Evolutionary conservation across 352 stramenopile species (phyloP), one percentile per base, ranked within the genome.

Genomic region (Saprolegnia diclina): DNA sequence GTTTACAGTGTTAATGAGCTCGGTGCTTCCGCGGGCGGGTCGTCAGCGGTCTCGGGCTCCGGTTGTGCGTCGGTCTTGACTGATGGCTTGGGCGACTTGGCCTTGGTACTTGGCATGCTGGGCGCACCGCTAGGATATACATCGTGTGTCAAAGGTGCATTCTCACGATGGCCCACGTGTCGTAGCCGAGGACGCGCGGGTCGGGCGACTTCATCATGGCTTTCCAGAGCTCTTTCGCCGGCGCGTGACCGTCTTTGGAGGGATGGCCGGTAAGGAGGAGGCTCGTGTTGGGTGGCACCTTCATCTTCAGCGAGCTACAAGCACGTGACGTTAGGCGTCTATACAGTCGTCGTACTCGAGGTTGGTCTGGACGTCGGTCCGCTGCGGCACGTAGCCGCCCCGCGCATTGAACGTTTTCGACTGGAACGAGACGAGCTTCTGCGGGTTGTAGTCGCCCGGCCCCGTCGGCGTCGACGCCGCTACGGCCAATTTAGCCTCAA

Each of bases 201-300:
- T 63, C 55, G 13, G 55, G 55, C n/a, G 55, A 13, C 55, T 45
- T 63, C 55, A 22, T 22, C 55, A 63, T 63, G 29, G 32, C 24
- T 44, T 32, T 22, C 55, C 55, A 63, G 26, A 63, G n/a, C 22
- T 45, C 55, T n/a, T 44, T 32, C 18, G 55, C 19, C 22, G 55
- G 18, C 13, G 42, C 42, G 13, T 14, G 11, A 7, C 42, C 42
- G 42, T n/a, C 7, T n/a, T 48, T n/a, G 42, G 18, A 14, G 13
- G 42, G 13, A 4, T 4, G 1, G 13, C 18, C 1, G 13, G 3
- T 14, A 7, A 48, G 42, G 42, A 48, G 42, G 3, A 48, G 18
- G 13, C 13, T 48, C 42, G 42, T 48, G 42, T 48, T 48, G 42
- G 42, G 13, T 7, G 42, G 42, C 13, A 48, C 42, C 18, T 48